Evolutionary conservation across 805 yeast species (phyloP), one percentile per base, ranked within the genome.

Genomic region (Zygosaccharomyces pseudorouxii): DNA sequence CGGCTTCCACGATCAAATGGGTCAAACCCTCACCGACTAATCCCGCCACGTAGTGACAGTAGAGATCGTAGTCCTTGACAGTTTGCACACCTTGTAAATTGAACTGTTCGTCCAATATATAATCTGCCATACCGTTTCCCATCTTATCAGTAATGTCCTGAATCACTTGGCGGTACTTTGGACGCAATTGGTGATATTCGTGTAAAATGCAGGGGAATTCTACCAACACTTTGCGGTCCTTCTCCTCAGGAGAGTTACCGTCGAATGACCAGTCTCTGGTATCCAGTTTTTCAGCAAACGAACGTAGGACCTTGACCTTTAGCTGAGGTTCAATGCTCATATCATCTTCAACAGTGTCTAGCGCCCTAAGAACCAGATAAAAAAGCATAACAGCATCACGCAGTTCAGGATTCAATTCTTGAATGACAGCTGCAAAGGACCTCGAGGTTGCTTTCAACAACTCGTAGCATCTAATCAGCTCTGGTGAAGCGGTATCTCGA

Each of bases 101-200:
- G 71, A 87, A 87, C 53, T 83, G 77, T 45, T 85, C 93, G 61
- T 84, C 82, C 58, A 77, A 72, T 46, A 86, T 81, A 69, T 90
- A 93, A 62, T 88, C 89, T 28, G 98, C 98, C 99, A 93, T 93
- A 48, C 99, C 99, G 57, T 87, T 81, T 49, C 98, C 99, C 99
- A 93, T 93, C 66, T 84, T 76, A 49, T 72, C 57, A 41, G 96
- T 82, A 58, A 89, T 87, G 53, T 84, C 88, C 57, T 77, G 78
- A 56, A 93, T 80, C 33, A 89, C 82, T 47, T 77, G 85, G 70
- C 86, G 90, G 69, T 89, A 90, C 49, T 75, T 81, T 5, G 86
- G 81, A 61, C 81, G 80, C 61, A 93, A 75, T 51, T 74, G 72
- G 65, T 86, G 89, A 67, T 75, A 90, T 65, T 88, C 95, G 7